Conservation (phyloP, 208 protist genomes). For the Herpetomonas tarakana region DNA sequence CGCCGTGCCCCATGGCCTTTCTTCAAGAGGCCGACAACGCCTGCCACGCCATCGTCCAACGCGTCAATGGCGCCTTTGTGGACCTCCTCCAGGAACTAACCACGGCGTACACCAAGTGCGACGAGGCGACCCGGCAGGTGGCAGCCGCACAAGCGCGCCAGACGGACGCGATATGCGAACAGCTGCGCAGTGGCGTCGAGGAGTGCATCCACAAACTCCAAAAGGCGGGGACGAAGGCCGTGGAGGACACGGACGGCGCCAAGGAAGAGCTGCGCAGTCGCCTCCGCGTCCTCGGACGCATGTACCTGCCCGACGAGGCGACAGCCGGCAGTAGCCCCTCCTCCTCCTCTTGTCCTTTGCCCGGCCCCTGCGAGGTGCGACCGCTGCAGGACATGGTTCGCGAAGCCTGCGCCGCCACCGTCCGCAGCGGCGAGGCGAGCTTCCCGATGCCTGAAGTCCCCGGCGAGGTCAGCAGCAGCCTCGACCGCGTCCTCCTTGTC, state of each 20-base stretch:
- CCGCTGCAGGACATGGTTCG: constrained; percentile 46
- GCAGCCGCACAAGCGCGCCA: constrained; percentile 10
- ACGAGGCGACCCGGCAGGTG: constrained; percentile 3
- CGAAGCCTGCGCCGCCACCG: constrained; percentile 36
- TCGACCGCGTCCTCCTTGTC: constrained; percentile 36
- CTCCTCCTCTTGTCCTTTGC: too few relatives aligned
- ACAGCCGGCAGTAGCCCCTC: neutral
- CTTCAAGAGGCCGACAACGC: constrained; percentile 26
- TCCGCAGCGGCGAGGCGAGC: constrained; percentile 25
- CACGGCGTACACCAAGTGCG: constrained; percentile 10
- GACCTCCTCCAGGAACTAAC: constrained; percentile 24
- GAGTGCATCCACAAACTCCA: constrained; percentile 14
- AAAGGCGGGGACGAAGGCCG: constrained; percentile 12
- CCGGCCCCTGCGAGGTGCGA: neutral
- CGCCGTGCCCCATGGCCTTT: constrained; percentile 11
- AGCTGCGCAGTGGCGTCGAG: constrained; percentile 28
- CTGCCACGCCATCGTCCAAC: constrained; percentile 27
- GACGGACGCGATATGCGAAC: constrained; percentile 7
- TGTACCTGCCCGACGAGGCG: constrained; percentile 16
- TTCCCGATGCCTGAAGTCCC: constrained; percentile 36
- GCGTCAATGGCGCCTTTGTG: constrained; percentile 17
- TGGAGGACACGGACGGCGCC: constrained; percentile 16
- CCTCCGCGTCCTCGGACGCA: constrained; percentile 5
- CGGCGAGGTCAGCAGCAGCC: constrained; percentile 21
- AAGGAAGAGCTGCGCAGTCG: constrained; percentile 10